Evolutionary conservation across 2,329 filamentous ascomycete genomes (phyloP), one percentile per base, ranked within the genome.

Genomic region (Fusarium stilboides): DNA sequence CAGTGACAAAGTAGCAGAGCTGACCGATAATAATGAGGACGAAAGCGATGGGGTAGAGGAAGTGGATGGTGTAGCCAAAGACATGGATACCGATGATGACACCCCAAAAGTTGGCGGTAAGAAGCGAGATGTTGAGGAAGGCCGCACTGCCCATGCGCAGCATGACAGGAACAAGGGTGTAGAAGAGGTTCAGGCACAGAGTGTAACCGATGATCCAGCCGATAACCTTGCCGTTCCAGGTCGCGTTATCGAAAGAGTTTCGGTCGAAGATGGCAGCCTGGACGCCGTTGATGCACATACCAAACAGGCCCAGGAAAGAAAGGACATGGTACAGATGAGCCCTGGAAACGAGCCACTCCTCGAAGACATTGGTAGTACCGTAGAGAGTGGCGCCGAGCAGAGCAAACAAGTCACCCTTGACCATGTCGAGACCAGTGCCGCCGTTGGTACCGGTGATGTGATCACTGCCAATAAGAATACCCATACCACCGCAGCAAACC

Each of bases 41-140:
- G 79, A 99, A 99, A 14, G 96, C 95, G 77, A 98, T 92, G 7
- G 96, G 95, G 81, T 99, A 99, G 82, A 98, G 86, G 85, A 89
- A 97, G 82, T 97, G 92, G 60, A 99, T 89, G 40, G 81, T 81
- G 73, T 92, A 88, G 44, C 91, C 89, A 76, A 99, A 97, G 49
- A 98, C 92, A 77, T 91, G 87, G 72, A 97, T 89, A 50, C 96
- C 96, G 73, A 99, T 95, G 71, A 97, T 92, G 66, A 97, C 92
- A 70, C 94, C 94, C 96, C 96, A 99, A 83, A 98, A 98, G 82
- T 97, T 98, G 74, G 91, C 93, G 3, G 96, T 98, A 63, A 99
- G 85, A 70, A 99, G 84, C 9, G 92, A 95, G 75, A 98, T 97
- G 80, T 99, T 97, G 85, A 98, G 97, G 82, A 99, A 98, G 20